Evolutionary conservation across 2,329 filamentous ascomycete genomes (phyloP).

Genomic region (Penicillium sp.): DNA sequence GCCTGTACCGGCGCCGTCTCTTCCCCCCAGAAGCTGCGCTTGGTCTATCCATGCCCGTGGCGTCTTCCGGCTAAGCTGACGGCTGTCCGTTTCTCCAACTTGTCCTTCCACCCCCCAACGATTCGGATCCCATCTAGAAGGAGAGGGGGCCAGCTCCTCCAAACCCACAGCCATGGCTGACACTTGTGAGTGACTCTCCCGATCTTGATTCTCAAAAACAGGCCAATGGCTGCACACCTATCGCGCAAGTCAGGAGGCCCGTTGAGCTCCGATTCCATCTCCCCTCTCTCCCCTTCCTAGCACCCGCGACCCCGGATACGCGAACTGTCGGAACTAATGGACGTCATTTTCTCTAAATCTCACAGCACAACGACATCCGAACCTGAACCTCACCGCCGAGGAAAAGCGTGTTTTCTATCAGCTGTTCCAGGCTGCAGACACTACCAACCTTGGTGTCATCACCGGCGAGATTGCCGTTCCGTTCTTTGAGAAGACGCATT

Average conservation of each 20-base stretch:
- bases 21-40: conserved; percentile 19
- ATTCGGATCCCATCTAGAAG: conserved; percentile 21
- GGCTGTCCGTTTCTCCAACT: conserved; percentile 19
- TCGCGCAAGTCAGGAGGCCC: conserved; percentile 26
- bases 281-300: conserved; percentile 10
- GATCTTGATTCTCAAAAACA: not conserved
- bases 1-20: not conserved
- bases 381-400: conserved; percentile 81
- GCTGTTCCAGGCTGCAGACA: conserved; percentile 89
- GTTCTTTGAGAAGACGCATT: conserved; percentile 94
- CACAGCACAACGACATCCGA: conserved; percentile 50
- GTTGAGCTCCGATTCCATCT: conserved; percentile 19
- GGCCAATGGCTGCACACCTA: conserved; percentile 6
- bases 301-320: conserved; percentile 1
- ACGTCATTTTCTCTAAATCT: conserved; percentile 8
- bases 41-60: conserved; percentile 30
- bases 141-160: conserved; percentile 31
- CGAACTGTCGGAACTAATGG: conserved; percentile 27
- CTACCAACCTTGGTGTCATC: conserved; percentile 85
- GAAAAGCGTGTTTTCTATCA: conserved; percentile 93
- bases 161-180: conserved; percentile 35
- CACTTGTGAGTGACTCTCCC: conserved; percentile 26
- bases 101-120: conserved; percentile 18
- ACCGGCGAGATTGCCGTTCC: conserved; percentile 94
- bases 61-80: conserved; percentile 25